Conservation (phyloP, 1,284 basidiomycete species). For the Leccinum solheimii region DNA sequence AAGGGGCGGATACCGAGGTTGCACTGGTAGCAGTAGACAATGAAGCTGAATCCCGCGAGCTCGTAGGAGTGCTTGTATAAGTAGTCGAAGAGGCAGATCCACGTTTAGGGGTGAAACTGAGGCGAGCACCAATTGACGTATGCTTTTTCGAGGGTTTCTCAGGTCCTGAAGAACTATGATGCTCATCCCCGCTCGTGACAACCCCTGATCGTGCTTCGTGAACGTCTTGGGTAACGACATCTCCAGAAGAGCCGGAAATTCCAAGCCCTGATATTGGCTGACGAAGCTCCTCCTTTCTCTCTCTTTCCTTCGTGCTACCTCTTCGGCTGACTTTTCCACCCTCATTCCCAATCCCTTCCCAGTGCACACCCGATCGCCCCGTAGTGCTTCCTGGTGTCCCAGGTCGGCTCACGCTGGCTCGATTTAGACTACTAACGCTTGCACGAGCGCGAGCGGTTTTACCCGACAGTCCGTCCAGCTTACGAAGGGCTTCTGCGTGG, state of each 20-base stretch:
- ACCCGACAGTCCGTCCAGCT: conserved; percentile 86
- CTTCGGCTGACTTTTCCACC: conserved; percentile 54
- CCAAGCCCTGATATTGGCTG: conserved; percentile 40
- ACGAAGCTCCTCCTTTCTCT: conserved; percentile 41
- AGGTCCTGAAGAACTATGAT: conserved; percentile 41
- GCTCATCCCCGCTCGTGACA: conserved; percentile 53
- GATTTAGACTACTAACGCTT: conserved; percentile 64
- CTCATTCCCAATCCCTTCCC: conserved; percentile 58
- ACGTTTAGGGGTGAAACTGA: conserved; percentile 79
- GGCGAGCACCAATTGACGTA: conserved; percentile 51
- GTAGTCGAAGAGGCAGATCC: conserved; percentile 88
- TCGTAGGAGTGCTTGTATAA: conserved; percentile 73
- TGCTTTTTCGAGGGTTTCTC: conserved; percentile 71
- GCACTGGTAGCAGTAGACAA: conserved; percentile 73
- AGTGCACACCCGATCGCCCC: conserved; percentile 55
- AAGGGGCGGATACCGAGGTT: conserved; percentile 69
- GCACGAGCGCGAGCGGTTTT: conserved; percentile 69
- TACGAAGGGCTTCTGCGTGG: conserved; percentile 89
- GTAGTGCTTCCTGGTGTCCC: conserved; percentile 60
- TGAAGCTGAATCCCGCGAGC: conserved; percentile 81
- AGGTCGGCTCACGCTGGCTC: conserved; percentile 69
- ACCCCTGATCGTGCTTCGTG: conserved; percentile 41
- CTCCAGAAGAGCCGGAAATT: conserved; percentile 24
- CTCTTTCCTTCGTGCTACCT: conserved; percentile 49
- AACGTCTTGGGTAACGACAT: conserved; percentile 39